These are phyloP conservation scores for Phytophthora parvispora DNA, from an alignment of 352 stramenopile genomes.

Conservation along the genomic window DNA sequence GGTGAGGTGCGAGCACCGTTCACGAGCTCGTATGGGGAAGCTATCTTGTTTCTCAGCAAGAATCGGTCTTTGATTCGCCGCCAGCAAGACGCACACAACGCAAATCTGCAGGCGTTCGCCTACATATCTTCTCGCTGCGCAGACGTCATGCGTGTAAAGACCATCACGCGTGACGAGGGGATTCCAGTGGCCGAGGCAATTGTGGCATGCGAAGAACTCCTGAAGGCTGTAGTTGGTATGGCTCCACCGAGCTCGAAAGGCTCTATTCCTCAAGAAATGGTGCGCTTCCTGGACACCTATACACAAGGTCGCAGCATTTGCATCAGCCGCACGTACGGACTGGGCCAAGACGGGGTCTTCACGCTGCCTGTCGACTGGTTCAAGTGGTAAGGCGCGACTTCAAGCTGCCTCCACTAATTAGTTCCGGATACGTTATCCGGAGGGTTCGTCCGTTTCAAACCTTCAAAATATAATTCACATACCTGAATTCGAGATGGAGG, in stretches of 20 bases:
- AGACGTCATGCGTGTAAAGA: slow-evolving; percentile 39
- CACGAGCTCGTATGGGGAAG: slow-evolving; percentile 37
- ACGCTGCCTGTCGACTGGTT: slow-evolving; percentile 56
- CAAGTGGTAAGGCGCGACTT: slow-evolving; percentile 30
- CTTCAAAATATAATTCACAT: slow-evolving; percentile 16
- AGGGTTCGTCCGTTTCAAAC: not conserved
- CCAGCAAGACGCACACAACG: slow-evolving; percentile 32
- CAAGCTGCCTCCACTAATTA: slow-evolving; percentile 19
- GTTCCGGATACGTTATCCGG: slow-evolving; percentile 5
- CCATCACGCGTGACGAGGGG: slow-evolving; percentile 44
- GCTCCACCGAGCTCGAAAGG: slow-evolving; percentile 16
- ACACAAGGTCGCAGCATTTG: slow-evolving; percentile 38
- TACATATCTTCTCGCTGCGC: slow-evolving; percentile 44
- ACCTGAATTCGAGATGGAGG: slow-evolving; percentile 27
- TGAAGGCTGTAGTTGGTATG: slow-evolving; percentile 44
- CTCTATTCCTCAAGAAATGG: slow-evolving; percentile 33
- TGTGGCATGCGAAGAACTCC: slow-evolving; percentile 39
- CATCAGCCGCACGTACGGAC: slow-evolving; percentile 46
- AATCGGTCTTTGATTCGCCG: slow-evolving; percentile 38
- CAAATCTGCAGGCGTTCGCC: slow-evolving; percentile 47
- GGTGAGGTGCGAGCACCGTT: slow-evolving; percentile 49
- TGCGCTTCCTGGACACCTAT: slow-evolving; percentile 39
- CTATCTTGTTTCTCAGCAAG: slow-evolving; percentile 23
- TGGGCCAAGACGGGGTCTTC: slow-evolving; percentile 57
- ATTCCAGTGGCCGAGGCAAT: slow-evolving; percentile 45